A percentile compares a stretch with the other conserved stretches of the same genome.
These are phyloP conservation scores for Groenewaldozyma sp. DNA, from an alignment of 1,139 yeast genomes.

Conservation along the genomic window DNA sequence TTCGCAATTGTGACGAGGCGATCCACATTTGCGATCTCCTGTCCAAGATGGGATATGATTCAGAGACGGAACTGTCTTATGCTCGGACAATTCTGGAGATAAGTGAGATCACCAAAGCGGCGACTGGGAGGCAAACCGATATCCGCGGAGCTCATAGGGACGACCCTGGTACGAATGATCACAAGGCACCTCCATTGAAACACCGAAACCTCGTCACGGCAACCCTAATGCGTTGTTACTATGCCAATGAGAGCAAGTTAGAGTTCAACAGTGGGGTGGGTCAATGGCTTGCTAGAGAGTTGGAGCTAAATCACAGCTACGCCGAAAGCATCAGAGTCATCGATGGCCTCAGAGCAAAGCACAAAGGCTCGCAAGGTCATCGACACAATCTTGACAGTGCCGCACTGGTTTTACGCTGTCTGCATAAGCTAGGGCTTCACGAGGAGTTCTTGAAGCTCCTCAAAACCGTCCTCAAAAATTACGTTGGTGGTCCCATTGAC, in stretches of 20 bases:
- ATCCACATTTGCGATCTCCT: neutral
- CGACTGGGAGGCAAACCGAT: neutral
- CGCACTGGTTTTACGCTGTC: conserved; percentile 1
- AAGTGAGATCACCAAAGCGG: neutral
- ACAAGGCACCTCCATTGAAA: too few relatives aligned
- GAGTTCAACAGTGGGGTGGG: neutral
- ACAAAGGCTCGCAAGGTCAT: neutral
- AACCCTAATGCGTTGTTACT: neutral
- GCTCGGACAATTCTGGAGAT: neutral
- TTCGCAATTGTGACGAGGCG: conserved; percentile 1
- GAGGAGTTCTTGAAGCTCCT: neutral
- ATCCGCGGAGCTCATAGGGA: neutral
- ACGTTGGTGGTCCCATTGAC: neutral
- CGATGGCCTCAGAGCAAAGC: neutral
- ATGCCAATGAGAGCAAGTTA: neutral
- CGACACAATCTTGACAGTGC: neutral
- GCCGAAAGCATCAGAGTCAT: neutral
- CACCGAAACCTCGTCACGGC: neutral
- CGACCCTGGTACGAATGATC: too few relatives aligned
- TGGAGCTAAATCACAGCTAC: neutral
- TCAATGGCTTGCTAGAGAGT: neutral
- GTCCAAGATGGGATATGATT: neutral
- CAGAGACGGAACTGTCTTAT: neutral
- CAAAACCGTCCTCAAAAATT: neutral
- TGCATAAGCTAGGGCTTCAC: neutral